Evolutionary conservation across 139 green algal genomes (phyloP).

Genomic region (Tetraselmis chui): DNA sequence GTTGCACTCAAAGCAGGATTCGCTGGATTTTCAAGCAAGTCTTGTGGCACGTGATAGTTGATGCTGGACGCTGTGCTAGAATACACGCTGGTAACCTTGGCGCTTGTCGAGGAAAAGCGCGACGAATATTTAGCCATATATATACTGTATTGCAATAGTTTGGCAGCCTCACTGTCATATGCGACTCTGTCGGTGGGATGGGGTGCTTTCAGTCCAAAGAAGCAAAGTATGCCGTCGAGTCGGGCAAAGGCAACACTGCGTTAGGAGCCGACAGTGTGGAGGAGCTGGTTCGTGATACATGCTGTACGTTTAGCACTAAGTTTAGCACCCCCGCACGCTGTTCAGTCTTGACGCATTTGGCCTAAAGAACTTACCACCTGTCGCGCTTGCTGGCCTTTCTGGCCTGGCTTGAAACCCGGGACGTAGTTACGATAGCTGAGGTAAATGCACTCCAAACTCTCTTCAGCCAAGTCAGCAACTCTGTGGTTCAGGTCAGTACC

Average conservation of each 20-base stretch:
- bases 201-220: background rate
- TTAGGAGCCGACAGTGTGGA: constrained; percentile 3
- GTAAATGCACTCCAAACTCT: constrained; percentile 45
- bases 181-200: no score
- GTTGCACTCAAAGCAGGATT: no score
- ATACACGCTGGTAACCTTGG: no score
- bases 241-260: background rate
- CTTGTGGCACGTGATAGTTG: no score
- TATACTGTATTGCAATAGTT: no score
- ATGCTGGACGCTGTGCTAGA: no score
- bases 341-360: background rate
- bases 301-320: constrained; percentile 13
- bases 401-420: background rate
- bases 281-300: constrained; percentile 21
- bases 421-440: constrained; percentile 41
- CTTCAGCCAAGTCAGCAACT: constrained; percentile 46
- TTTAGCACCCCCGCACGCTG: background rate
- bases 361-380: background rate
- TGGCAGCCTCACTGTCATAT: no score
- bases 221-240: background rate
- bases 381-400: background rate
- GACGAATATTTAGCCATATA: no score
- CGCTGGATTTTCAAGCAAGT: no score
- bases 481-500: constrained; percentile 30
- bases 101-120: no score